Evolutionary conservation across 352 stramenopile genomes (phyloP), one percentile per base, ranked within the genome.

Genomic region (Aphanomyces stellatus): DNA sequence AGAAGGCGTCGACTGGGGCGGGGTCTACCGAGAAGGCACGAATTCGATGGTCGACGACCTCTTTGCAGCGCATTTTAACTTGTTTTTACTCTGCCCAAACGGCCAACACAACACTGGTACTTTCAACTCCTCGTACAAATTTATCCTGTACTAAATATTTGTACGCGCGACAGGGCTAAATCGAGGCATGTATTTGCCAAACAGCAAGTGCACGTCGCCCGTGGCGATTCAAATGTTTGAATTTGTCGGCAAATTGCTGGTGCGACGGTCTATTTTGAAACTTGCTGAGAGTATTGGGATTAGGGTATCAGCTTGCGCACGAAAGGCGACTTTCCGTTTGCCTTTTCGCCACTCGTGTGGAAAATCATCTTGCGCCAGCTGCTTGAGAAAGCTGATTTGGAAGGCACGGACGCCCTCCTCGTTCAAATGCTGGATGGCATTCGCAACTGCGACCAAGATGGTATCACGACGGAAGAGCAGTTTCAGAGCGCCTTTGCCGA

Each of bases 231-330:
- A 95, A 70, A 98, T 98, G 91, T 97, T 90, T 34, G 80, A 92
- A 48, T 98, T 98, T 73, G 87, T 97, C 4, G 94, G 94, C 15
- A 96, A 98, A 69, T 66, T 98, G 19, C 79, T 98, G 34, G 60
- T 59, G 59, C 22, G 59, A 17, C 41, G 55, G 13, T 10, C 11
- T 22, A 8, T 25, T 19, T 48, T 17, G 11, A 42, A 35, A 8
- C 13, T 31, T 6, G 53, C 53, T 61, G 8, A 61, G 8, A 56
- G 17, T 43, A 31, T 41, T 6, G 10, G 11, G 31, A 61, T 33
- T 61, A 68, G 60, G 94, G 94, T 22, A 95, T 98, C 53, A 96
- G 90, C n/a, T 76, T 98, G 28, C 90, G 94, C 22, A 96, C 91
- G 4, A 90, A 88, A 27, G 89, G 93, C 6, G 92, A 97, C 57